Conservation (phyloP, 306 rosid species). For the Clitoria ternatea region DNA sequence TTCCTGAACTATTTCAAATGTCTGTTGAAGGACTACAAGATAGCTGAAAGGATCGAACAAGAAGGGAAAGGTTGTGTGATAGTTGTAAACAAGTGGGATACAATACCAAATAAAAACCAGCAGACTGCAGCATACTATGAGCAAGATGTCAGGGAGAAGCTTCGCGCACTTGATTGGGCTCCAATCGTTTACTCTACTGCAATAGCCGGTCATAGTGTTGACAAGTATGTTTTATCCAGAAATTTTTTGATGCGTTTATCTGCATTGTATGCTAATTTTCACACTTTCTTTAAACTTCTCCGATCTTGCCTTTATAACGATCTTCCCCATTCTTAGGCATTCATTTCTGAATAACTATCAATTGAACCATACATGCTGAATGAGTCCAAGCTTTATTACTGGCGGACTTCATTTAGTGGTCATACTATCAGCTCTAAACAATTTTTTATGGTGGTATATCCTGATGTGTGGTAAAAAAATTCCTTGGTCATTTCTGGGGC, state of each 20-base stretch:
- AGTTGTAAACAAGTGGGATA: slow-evolving; percentile 98
- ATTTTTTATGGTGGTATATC: background rate
- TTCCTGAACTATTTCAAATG: slow-evolving; percentile 10
- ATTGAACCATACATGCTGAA: slow-evolving; percentile 20
- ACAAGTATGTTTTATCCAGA: slow-evolving; percentile 59
- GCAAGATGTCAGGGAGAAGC: slow-evolving; percentile 91
- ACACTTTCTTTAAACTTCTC: slow-evolving; percentile 13
- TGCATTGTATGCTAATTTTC: slow-evolving; percentile 9
- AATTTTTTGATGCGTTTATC: slow-evolving; percentile 1
- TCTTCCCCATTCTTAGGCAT: slow-evolving; percentile 3
- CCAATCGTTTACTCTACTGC: slow-evolving; percentile 93
- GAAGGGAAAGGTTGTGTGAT: slow-evolving; percentile 96
- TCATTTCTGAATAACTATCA: background rate
- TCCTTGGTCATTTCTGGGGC: background rate
- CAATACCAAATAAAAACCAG: slow-evolving; percentile 87
- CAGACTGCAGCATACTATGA: slow-evolving; percentile 84
- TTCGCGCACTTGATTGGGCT: slow-evolving; percentile 82
- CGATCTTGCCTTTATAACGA: background rate
- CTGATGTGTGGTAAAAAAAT: background rate
- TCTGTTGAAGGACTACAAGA: slow-evolving; percentile 71
- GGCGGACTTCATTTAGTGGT: slow-evolving; percentile 11
- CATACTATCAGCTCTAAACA: background rate
- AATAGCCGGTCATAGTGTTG: slow-evolving; percentile 76
- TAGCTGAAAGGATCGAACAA: slow-evolving; percentile 91
- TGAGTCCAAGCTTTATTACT: background rate